These are phyloP conservation scores for Acacia concinna DNA, from an alignment of 331 rosid species.

Conservation along the genomic window DNA sequence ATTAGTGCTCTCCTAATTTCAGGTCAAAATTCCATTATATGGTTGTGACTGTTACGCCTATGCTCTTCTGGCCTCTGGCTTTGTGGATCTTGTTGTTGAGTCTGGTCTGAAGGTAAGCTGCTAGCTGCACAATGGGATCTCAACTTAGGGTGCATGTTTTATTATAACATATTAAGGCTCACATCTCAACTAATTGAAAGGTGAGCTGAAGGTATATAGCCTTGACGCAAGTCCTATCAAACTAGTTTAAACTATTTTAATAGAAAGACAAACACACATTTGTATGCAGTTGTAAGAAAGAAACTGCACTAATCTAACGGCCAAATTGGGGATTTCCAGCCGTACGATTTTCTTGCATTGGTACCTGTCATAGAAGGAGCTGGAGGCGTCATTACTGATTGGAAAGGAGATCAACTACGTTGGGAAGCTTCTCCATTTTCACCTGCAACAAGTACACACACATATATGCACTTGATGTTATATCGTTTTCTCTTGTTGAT, in stretches of 20 bases:
- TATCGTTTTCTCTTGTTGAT: not conserved
- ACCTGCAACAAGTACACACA: conserved; percentile 49
- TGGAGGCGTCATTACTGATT: conserved; percentile 90
- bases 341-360: conserved; percentile 87
- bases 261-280: no score
- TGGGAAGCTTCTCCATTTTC: conserved; percentile 88
- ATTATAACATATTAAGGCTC: no score
- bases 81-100: conserved; percentile 92
- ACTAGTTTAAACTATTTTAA: no score
- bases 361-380: conserved; percentile 92
- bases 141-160: conserved; percentile 4
- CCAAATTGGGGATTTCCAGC: conserved; percentile 53
- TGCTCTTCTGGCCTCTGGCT: conserved; percentile 93
- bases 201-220: no score
- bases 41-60: conserved; percentile 98
- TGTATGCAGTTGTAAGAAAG: not conserved
- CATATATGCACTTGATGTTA: conserved; percentile 4
- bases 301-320: not conserved
- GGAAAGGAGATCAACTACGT: conserved; percentile 72
- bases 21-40: conserved; percentile 90
- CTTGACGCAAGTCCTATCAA: no score
- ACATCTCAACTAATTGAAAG: no score
- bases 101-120: conserved; percentile 82
- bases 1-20: conserved; percentile 18
- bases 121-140: conserved; percentile 8